Base-by-base conservation (phyloP, 1,284 basidiomycete species). In the Rhodotorula sp. region DNA sequence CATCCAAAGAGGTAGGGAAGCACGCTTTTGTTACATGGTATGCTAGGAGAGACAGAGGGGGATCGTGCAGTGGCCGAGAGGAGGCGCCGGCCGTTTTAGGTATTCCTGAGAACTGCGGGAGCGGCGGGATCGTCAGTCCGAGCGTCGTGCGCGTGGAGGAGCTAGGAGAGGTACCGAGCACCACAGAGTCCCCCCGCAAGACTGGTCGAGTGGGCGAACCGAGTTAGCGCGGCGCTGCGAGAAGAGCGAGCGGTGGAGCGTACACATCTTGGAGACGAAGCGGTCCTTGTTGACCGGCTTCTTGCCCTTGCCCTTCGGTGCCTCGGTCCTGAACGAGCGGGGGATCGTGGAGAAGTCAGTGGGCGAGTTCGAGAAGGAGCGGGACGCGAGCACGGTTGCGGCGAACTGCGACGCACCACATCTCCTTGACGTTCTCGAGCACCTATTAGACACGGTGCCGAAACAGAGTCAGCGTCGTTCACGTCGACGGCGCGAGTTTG, bases 271-370 rank as follows among this genome's bases (percentile, higher is more conserved):
- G 84, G 93, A 97, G 81, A 99, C 97, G 85, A 99, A 99, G 56
- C 97, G 88, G 84, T 99, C 94, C 84, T 97, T 97, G 86, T 99
- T 98, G 72, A 99, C 90, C 5, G 97, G 92, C 83, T 98, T 98
- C 85, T 97, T 97, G 81, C 92, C 93, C 85, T 98, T 99, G 63
- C 93, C 93, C 83, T 98, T 99, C 34, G 97, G 97, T 66, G 91
- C 84, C 82, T 99, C 97, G 44, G 95, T 97, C 97, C 97, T 99
- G 96, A 97, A 97, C 91, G 96, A 27, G 64, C 61, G 57, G 27
- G 50, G 66, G 54, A 49, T 68, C 45, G 8, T 56, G 60, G 9
- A 17, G 4, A 19, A 2, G 59, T 65, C 52, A 50, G 58, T 46
- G 46, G 17, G n/a, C 42, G 46, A 7, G 7, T 10, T 44, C 41